phyloP scores from a whole-genome alignment of 139 green algal genomes.

The Pycnococcus provasolii region DNA sequence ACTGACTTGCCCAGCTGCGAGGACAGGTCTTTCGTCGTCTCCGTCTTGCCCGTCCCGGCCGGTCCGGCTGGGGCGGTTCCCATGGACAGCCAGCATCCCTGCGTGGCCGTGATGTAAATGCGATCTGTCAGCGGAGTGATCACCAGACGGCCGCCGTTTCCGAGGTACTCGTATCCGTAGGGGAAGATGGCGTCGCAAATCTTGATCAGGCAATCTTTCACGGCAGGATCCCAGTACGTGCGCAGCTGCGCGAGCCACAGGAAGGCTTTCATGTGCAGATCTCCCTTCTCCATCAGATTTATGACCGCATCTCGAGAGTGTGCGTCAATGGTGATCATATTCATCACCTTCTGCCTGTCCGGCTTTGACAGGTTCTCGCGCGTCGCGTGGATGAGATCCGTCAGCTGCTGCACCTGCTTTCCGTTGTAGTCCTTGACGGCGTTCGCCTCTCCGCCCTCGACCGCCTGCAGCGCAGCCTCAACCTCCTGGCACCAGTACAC shows the following conservation, averaged over 20 bases:
- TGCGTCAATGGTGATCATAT: slow-evolving; percentile 79
- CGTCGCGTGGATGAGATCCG: slow-evolving; percentile 58
- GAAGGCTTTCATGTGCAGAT: slow-evolving; percentile 51
- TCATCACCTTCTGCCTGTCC: slow-evolving; percentile 59
- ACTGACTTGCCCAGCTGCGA: slow-evolving; percentile 72
- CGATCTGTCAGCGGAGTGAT: slow-evolving; percentile 71
- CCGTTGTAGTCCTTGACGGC: slow-evolving; percentile 72
- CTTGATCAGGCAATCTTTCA: slow-evolving; percentile 50
- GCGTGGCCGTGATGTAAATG: slow-evolving; percentile 74
- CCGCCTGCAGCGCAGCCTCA: slow-evolving; percentile 56
- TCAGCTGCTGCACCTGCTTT: slow-evolving; percentile 72
- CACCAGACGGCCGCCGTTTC: slow-evolving; percentile 62
- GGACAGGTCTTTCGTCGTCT: slow-evolving; percentile 72
- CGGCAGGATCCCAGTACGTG: slow-evolving; percentile 61
- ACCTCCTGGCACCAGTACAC: slow-evolving; percentile 83
- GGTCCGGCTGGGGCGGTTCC: slow-evolving; percentile 63
- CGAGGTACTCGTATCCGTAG: slow-evolving; percentile 74
- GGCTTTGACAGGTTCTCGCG: slow-evolving; percentile 49
- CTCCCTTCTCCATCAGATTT: slow-evolving; percentile 34
- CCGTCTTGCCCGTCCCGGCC: slow-evolving; percentile 66
- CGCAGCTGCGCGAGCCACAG: slow-evolving; percentile 66
- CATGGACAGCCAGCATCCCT: slow-evolving; percentile 66
- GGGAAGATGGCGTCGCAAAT: slow-evolving; percentile 70
- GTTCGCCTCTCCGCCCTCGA: slow-evolving; percentile 47
- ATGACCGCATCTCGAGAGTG: slow-evolving; percentile 63